Base-by-base conservation (phyloP, 805 yeast genomes). In the Saccharomycodes ludwigii region DNA sequence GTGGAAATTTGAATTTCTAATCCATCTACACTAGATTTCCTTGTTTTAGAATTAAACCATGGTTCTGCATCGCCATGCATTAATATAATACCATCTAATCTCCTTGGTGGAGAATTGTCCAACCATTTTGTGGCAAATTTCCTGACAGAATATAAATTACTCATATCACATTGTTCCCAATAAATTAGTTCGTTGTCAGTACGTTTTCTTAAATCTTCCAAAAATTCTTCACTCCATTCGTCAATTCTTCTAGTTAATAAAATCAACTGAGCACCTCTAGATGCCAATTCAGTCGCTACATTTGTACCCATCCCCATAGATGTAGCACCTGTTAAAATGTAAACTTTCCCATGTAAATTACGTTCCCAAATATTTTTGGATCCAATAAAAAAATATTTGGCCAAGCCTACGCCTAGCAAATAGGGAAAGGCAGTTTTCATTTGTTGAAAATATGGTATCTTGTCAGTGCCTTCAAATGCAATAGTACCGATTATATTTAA, bases 101-200 rank as follows among this genome's bases (percentile, higher is more conserved):
- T 58, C 45, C 99, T 66, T 8, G 95, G 91, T 3, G 95, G 94
- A 20, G 74, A 61, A 47, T 81, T 85, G 52, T 91, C 94, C 37
- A 91, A 64, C 97, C 97, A 91, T 37, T 67, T 74, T 2, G 97
- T 86, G 18, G 95, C 96, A 61, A 91, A 91, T 48, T 75, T 74
- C 44, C 99, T 67, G 9, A 91, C 68, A 3, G 85, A 74, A 48
- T 75, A 61, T 35, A 91, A 59, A 33, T 82, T 75, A 12, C 71
- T 60, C 35, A 91, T 62, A 51, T 91, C 93, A 53, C 94, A 84
- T 43, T 76, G 70, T 48, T 91, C 99, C n/a, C 91, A 86, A 53
- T 82, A 88, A 28, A 91, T 72, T 64, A 88, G 52, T 32, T 67
- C 67, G 56, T 86, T 91, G 27, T 64, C 65, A 13, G 86, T 76